Evolutionary conservation across 805 yeast species (phyloP).

Genomic region (Monosporozyma siamensis): DNA sequence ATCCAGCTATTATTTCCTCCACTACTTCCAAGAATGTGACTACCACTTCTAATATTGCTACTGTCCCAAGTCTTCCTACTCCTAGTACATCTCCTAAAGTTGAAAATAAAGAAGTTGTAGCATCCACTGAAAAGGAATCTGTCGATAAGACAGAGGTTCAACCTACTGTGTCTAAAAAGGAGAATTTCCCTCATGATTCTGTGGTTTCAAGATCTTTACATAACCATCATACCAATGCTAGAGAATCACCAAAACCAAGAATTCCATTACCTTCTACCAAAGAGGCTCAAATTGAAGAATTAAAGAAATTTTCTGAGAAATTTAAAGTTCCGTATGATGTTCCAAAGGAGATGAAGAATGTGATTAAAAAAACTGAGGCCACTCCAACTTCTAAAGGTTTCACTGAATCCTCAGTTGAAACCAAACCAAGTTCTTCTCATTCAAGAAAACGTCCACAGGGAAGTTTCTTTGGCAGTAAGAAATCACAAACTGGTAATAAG

Average conservation of each 20-base stretch:
- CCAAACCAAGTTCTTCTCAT: slow-evolving; percentile 15
- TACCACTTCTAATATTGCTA: too few relatives aligned
- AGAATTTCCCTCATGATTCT: background rate
- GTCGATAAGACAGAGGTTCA: background rate
- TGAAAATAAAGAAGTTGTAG: background rate
- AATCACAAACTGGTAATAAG: slow-evolving; percentile 25
- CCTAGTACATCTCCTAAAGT: background rate
- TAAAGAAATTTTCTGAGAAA: slow-evolving; percentile 70
- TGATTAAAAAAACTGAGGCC: background rate
- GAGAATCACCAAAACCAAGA: slow-evolving; percentile 5
- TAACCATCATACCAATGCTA: slow-evolving; percentile 4
- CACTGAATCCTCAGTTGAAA: too few relatives aligned
- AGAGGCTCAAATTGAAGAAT: slow-evolving; percentile 55
- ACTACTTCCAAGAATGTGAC: slow-evolving; percentile 4
- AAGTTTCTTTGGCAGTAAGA: slow-evolving; percentile 34
- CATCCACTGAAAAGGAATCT: background rate
- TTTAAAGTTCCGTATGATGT: slow-evolving; percentile 60
- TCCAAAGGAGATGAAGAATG: slow-evolving; percentile 35
- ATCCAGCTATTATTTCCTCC: slow-evolving; percentile 31
- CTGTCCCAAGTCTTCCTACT: background rate
- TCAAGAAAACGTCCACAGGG: slow-evolving; percentile 21
- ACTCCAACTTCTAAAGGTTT: background rate
- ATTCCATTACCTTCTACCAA: slow-evolving; percentile 21
- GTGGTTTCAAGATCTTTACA: background rate
- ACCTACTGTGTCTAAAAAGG: background rate